Evolutionary conservation across 345 rosid species (phyloP).

Genomic region (Salix viminalis): DNA sequence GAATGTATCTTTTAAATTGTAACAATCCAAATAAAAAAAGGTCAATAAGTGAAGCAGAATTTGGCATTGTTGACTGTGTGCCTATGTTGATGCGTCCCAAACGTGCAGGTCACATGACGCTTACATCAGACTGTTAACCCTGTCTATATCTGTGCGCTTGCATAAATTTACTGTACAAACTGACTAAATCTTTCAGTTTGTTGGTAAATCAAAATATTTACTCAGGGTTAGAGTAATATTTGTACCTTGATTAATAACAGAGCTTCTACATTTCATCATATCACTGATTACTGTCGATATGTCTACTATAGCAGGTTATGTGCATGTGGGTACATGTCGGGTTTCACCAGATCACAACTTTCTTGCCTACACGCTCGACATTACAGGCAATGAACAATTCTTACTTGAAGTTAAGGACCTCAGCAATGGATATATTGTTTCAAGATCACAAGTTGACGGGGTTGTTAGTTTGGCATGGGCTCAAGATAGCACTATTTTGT

Average conservation of each 20-base stretch:
- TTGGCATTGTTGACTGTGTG: background rate
- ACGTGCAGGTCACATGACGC: background rate
- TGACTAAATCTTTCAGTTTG: background rate
- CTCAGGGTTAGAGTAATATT: background rate
- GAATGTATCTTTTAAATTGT: background rate
- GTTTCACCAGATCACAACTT: slow-evolving; percentile 80
- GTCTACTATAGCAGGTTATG: slow-evolving; percentile 52
- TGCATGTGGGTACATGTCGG: slow-evolving; percentile 78
- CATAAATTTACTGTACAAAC: background rate
- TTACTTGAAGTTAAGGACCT: slow-evolving; percentile 78
- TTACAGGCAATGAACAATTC: slow-evolving; percentile 62
- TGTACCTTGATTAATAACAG: background rate
- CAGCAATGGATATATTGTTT: slow-evolving; percentile 41
- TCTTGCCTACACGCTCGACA: slow-evolving; percentile 81
- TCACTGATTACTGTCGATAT: background rate
- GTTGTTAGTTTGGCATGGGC: slow-evolving; percentile 94
- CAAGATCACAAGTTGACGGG: slow-evolving; percentile 46
- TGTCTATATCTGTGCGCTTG: background rate
- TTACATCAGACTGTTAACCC: background rate
- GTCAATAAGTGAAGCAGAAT: background rate
- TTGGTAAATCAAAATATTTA: background rate
- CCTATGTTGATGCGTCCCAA: background rate
- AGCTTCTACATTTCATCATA: background rate
- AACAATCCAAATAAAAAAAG: background rate
- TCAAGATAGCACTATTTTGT: slow-evolving; percentile 60